A percentile compares a stretch with the other conserved stretches of the same genome.
These are phyloP conservation scores for Trichomonascaceae sp. DNA, from an alignment of 1,139 yeast species.

Conservation along the genomic window DNA sequence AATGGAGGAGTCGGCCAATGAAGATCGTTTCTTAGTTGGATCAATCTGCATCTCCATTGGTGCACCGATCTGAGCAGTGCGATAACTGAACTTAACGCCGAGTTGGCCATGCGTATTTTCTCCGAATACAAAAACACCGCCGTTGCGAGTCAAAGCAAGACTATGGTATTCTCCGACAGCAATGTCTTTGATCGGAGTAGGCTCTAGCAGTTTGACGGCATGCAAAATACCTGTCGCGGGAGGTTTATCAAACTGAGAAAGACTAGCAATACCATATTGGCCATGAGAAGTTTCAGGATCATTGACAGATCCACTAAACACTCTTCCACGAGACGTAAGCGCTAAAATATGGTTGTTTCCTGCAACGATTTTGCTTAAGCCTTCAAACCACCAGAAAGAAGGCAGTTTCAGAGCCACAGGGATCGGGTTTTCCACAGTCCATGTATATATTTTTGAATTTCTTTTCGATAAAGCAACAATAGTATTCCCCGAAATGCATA, in stretches of 20 bases:
- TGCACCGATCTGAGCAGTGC: conserved; percentile 60
- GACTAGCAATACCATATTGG: conserved; percentile 74
- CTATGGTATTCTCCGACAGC: conserved; percentile 75
- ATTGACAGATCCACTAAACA: conserved; percentile 54
- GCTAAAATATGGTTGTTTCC: conserved; percentile 68
- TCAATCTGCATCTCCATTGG: conserved; percentile 42
- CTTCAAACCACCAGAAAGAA: conserved; percentile 39
- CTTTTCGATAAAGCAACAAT: conserved; percentile 50
- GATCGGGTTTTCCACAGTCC: conserved; percentile 10
- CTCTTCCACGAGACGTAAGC: conserved; percentile 55
- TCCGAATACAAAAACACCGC: conserved; percentile 79
- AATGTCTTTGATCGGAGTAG: conserved; percentile 42
- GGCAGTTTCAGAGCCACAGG: conserved; percentile 14
- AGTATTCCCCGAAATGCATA: conserved; percentile 46
- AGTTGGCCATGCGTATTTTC: conserved; percentile 76
- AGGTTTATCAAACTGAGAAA: conserved; percentile 54
- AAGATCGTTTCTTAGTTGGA: conserved; percentile 10
- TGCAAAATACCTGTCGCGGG: conserved; percentile 40
- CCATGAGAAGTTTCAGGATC: conserved; percentile 47
- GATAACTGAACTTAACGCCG: conserved; percentile 61
- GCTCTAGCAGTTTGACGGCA: conserved; percentile 30
- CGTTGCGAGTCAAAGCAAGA: conserved; percentile 55
- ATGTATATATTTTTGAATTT: conserved; percentile 37
- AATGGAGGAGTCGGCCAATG: conserved; percentile 10
- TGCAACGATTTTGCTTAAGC: conserved; percentile 44